phyloP scores from a whole-genome alignment of 306 rosid genomes.

The Gastrolobium villosum region DNA sequence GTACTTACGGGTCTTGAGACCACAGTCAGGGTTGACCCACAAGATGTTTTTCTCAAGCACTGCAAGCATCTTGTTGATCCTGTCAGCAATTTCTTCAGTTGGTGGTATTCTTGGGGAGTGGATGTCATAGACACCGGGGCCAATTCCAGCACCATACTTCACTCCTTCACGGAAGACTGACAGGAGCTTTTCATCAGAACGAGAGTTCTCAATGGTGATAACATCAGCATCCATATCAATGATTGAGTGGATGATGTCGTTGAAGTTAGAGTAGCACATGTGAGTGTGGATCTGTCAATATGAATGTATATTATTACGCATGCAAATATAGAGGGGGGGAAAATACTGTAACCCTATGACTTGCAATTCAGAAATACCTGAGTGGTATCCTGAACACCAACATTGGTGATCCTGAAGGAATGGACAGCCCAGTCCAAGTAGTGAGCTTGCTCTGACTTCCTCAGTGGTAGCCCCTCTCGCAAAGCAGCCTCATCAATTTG shows the following conservation, averaged over 20 bases:
- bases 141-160: slow-evolving; percentile 95
- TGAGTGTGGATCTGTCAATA: slow-evolving; percentile 88
- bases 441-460: slow-evolving; percentile 89
- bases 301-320: slow-evolving; percentile 1
- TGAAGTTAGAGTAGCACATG: slow-evolving; percentile 98
- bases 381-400: slow-evolving; percentile 79
- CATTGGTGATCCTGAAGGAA: slow-evolving; percentile 88
- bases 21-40: slow-evolving; percentile 98
- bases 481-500: slow-evolving; percentile 96
- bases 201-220: slow-evolving; percentile 95
- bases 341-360: neutral
- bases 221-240: slow-evolving; percentile 95
- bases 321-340: neutral
- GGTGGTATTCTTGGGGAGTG: slow-evolving; percentile 97
- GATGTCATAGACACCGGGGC: slow-evolving; percentile 95
- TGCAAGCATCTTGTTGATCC: slow-evolving; percentile 96
- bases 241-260: slow-evolving; percentile 93
- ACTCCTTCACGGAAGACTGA: slow-evolving; percentile 99
- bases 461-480: slow-evolving; percentile 86
- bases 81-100: slow-evolving; percentile 88
- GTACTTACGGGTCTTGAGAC: slow-evolving; percentile 94
- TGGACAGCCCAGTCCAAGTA: slow-evolving; percentile 98
- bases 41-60: slow-evolving; percentile 92
- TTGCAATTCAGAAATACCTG: slow-evolving; percentile 65
- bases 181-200: slow-evolving; percentile 91